Conservation (phyloP, 2,329 filamentous ascomycete species). For the Cordyceps farinosa region DNA sequence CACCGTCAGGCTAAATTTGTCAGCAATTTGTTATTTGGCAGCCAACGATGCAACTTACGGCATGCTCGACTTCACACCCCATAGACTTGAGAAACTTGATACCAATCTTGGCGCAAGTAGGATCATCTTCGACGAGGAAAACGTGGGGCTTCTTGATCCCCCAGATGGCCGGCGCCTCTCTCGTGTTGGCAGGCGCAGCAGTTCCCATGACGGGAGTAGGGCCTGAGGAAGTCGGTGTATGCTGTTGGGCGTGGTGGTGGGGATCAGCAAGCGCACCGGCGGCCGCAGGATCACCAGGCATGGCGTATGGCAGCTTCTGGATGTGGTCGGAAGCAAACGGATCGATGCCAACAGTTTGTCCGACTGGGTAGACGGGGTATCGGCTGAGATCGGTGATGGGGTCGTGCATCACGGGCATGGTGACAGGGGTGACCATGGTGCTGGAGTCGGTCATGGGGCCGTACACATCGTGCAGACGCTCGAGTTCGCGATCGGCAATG, state of each 20-base stretch:
- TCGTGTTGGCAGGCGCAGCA: constrained; percentile 27
- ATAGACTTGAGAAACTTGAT: constrained; percentile 64
- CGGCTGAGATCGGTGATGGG: constrained; percentile 52
- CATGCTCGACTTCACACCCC: constrained; percentile 64
- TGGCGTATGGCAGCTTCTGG: constrained; percentile 85
- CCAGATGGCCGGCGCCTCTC: constrained; percentile 48
- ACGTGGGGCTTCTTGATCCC: constrained; percentile 69
- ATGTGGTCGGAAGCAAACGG: constrained; percentile 93
- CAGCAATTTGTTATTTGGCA: not conserved
- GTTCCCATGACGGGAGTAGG: constrained; percentile 17
- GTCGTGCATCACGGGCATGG: constrained; percentile 49
- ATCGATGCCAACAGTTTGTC: constrained; percentile 86
- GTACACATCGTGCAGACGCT: constrained; percentile 53
- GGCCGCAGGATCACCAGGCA: constrained; percentile 53
- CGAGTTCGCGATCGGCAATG: constrained; percentile 52
- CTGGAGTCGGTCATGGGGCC: constrained; percentile 53
- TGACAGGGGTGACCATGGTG: constrained; percentile 37
- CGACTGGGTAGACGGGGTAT: constrained; percentile 83
- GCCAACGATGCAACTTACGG: constrained; percentile 45
- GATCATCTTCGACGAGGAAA: constrained; percentile 82
- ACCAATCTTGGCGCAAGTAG: constrained; percentile 64
- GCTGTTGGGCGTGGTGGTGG: constrained; percentile 33
- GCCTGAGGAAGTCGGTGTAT: constrained; percentile 16
- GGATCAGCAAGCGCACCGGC: constrained; percentile 36
- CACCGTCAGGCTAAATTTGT: constrained; percentile 58